phyloP scores from a whole-genome alignment of 169 alveolate genomes.

The Miamiensis avidus region DNA sequence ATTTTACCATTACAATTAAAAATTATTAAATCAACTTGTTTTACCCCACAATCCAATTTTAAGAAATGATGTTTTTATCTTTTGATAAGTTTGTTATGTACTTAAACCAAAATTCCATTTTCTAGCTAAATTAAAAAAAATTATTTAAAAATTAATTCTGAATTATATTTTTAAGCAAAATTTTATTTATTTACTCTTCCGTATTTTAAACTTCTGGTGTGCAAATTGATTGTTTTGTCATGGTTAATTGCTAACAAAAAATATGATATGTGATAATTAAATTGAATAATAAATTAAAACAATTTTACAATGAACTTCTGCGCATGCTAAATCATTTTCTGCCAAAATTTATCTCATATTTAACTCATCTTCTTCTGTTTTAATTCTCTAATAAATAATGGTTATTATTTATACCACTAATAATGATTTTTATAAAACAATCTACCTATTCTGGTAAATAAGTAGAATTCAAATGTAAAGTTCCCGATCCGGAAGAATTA shows the following conservation, averaged over 20 bases:
- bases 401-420: background rate
- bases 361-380: slow-evolving; percentile 34
- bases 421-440: background rate
- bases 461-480: slow-evolving; percentile 22
- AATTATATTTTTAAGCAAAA: no score
- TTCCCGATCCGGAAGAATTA: background rate
- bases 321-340: slow-evolving; percentile 32
- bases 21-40: no score
- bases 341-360: slow-evolving; percentile 24
- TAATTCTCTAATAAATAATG: no score
- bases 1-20: no score
- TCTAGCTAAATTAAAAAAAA: background rate
- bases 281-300: background rate
- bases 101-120: slow-evolving; percentile 21
- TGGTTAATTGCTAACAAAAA: slow-evolving; percentile 10
- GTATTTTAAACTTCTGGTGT: slow-evolving; percentile 28
- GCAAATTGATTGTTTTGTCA: slow-evolving; percentile 22
- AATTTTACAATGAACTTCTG: slow-evolving; percentile 21
- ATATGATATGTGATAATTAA: no score
- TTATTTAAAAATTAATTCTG: background rate
- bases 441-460: slow-evolving; percentile 20
- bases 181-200: slow-evolving; percentile 2
- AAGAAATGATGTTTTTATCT: slow-evolving; percentile 15
- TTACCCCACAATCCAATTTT: slow-evolving; percentile 3
- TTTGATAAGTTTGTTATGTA: slow-evolving; percentile 9